Conservation (phyloP, 2,329 filamentous ascomycete genomes). For the Pezicula carpinea region DNA sequence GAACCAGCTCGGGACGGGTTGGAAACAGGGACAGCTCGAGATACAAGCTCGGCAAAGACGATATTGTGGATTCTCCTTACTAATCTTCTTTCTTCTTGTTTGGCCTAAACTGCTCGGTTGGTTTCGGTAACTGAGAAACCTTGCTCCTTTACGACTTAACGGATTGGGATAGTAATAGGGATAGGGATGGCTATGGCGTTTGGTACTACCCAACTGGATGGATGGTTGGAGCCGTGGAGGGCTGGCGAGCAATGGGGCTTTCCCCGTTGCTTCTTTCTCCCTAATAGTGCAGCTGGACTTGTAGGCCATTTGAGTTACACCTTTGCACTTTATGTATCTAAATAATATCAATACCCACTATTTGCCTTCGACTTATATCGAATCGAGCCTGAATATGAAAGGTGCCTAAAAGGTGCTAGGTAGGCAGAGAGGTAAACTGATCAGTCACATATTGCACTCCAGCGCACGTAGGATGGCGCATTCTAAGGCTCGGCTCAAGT, state of each 20-base stretch:
- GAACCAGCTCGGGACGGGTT: conserved; percentile 46
- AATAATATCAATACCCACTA: too few species aligned
- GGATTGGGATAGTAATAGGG: conserved; percentile 1
- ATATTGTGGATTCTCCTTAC: conserved; percentile 73
- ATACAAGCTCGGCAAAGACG: conserved; percentile 73
- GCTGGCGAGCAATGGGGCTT: background rate
- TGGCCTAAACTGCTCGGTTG: background rate
- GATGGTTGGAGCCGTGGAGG: background rate
- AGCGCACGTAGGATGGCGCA: too few species aligned
- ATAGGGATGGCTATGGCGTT: conserved; percentile 6
- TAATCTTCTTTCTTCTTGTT: conserved; percentile 25
- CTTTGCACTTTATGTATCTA: too few species aligned
- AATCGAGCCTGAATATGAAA: too few species aligned
- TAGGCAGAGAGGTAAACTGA: too few species aligned
- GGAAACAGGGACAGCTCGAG: conserved; percentile 51
- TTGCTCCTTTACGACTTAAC: conserved; percentile 7
- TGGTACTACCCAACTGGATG: background rate
- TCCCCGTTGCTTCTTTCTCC: background rate
- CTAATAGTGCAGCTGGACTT: conserved; percentile 15
- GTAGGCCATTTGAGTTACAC: conserved; percentile 7
- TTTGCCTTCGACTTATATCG: too few species aligned
- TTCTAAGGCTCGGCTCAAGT: too few species aligned
- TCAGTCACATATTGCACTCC: too few species aligned
- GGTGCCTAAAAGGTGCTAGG: too few species aligned
- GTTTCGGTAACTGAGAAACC: background rate